phyloP scores from a whole-genome alignment of 306 rosid species.

The apple (Malus domestica) region DNA sequence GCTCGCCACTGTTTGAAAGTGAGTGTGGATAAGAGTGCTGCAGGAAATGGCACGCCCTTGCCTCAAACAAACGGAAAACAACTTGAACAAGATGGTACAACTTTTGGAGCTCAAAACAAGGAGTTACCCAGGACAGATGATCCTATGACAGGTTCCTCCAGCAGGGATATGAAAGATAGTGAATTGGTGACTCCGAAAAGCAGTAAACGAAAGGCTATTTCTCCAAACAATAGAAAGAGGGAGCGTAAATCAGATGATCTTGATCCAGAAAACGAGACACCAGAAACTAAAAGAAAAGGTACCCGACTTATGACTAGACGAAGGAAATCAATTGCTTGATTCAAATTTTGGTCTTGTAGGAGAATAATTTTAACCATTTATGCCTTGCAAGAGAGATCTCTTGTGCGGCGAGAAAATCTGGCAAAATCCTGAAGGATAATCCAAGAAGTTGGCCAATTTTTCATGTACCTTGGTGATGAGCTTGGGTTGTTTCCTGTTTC shows the following conservation, averaged over 20 bases:
- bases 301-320: slow-evolving; percentile 38
- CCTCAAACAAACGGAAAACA: slow-evolving; percentile 14
- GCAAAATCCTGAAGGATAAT: slow-evolving; percentile 8
- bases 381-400: slow-evolving; percentile 23
- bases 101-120: slow-evolving; percentile 16
- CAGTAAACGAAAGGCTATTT: slow-evolving; percentile 25
- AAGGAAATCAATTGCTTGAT: slow-evolving; percentile 33
- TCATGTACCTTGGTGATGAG: slow-evolving; percentile 10
- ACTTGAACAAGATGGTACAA: slow-evolving; percentile 7
- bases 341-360: slow-evolving; percentile 20
- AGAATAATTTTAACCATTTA: slow-evolving; percentile 17
- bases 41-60: slow-evolving; percentile 6
- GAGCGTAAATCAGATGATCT: slow-evolving; percentile 44
- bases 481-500: slow-evolving; percentile 15
- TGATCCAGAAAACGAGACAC: slow-evolving; percentile 9
- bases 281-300: slow-evolving; percentile 19
- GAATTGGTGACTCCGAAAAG: slow-evolving; percentile 16
- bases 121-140: slow-evolving; percentile 10
- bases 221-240: slow-evolving; percentile 47
- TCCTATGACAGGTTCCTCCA: slow-evolving; percentile 8
- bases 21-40: slow-evolving; percentile 29
- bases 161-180: slow-evolving; percentile 18
- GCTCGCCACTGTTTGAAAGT: slow-evolving; percentile 37
- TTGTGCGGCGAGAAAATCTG: slow-evolving; percentile 11
- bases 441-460: slow-evolving; percentile 2